Evolutionary conservation across 2,329 filamentous ascomycete genomes (phyloP).

Genomic region (Aspergillus neoniger): DNA sequence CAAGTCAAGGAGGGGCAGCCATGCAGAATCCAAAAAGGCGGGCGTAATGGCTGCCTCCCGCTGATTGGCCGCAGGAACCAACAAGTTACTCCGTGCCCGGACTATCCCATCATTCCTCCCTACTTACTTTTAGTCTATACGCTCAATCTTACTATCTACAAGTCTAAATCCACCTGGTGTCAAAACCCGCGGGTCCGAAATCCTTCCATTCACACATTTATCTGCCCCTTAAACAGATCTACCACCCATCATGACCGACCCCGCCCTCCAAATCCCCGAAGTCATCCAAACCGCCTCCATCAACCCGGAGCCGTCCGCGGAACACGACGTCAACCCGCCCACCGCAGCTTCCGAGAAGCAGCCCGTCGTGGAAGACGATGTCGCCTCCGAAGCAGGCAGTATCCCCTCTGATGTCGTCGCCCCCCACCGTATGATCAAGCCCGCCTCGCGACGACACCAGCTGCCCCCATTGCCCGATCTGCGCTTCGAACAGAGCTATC

Average conservation of each 20-base stretch:
- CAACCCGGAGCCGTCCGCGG: slow-evolving; percentile 68
- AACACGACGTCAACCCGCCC: slow-evolving; percentile 77
- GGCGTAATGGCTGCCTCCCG: slow-evolving; percentile 17
- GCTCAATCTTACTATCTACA: no score
- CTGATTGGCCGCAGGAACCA: slow-evolving; percentile 8
- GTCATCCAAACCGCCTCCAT: slow-evolving; percentile 80
- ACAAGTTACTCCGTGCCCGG: slow-evolving; percentile 5
- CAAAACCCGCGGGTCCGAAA: background rate
- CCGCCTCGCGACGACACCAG: slow-evolving; percentile 39
- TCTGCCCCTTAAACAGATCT: no score
- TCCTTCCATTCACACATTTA: no score
- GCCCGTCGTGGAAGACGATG: slow-evolving; percentile 59
- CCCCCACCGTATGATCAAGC: slow-evolving; percentile 37
- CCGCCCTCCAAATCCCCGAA: slow-evolving; percentile 70
- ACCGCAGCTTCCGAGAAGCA: slow-evolving; percentile 69
- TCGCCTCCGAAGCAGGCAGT: slow-evolving; percentile 44
- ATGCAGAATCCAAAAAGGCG: slow-evolving; percentile 16
- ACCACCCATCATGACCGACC: slow-evolving; percentile 54
- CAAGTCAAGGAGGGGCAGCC: slow-evolving; percentile 27
- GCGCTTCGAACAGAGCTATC: slow-evolving; percentile 96
- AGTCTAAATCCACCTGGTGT: no score
- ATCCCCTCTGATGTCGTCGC: slow-evolving; percentile 52
- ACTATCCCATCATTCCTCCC: background rate
- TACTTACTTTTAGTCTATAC: background rate
- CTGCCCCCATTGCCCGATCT: slow-evolving; percentile 79